Evolutionary conservation across 768 basidiomycete genomes (phyloP).

Genomic region (Hygrophorus pudorinus): DNA sequence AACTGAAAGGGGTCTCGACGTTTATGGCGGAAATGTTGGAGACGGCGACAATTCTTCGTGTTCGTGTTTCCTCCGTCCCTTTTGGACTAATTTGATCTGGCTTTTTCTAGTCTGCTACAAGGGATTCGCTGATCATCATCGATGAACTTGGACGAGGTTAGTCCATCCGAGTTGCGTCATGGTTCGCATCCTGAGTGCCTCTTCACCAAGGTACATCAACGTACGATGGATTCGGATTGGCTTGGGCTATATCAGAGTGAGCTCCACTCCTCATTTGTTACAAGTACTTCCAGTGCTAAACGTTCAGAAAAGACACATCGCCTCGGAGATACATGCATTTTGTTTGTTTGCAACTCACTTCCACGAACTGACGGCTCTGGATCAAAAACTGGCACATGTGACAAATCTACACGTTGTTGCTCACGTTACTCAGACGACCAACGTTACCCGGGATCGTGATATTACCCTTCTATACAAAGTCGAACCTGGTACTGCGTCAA

Average conservation of each 20-base stretch:
- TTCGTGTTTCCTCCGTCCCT: conserved; percentile 21
- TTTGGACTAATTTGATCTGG: neutral
- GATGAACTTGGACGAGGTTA: conserved; percentile 90
- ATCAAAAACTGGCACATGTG: conserved; percentile 78
- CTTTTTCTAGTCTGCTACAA: conserved; percentile 65
- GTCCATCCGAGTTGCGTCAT: conserved; percentile 2
- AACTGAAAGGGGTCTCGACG: conserved; percentile 94
- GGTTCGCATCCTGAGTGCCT: neutral
- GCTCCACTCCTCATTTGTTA: conserved; percentile 11
- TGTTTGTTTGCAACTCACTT: conserved; percentile 98
- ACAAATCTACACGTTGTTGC: conserved; percentile 96
- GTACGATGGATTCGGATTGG: conserved; percentile 94
- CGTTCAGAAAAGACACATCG: conserved; percentile 70
- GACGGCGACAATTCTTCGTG: conserved; percentile 88
- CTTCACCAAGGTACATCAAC: conserved; percentile 71
- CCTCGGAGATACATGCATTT: conserved; percentile 84
- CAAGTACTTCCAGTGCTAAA: conserved; percentile 1
- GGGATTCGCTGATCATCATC: conserved; percentile 91
- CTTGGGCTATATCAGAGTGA: conserved; percentile 98
- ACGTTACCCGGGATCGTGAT: conserved; percentile 53
- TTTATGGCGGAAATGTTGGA: conserved; percentile 99
- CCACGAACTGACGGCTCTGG: conserved; percentile 89
- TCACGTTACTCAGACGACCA: conserved; percentile 75
- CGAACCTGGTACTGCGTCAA: conserved; percentile 55
- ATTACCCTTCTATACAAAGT: conserved; percentile 95